A percentile compares a stretch with the other conserved stretches of the same genome.
These are phyloP conservation scores for Stagonosporopsis vannaccii DNA, from an alignment of 2,329 filamentous ascomycete genomes.

Conservation along the genomic window DNA sequence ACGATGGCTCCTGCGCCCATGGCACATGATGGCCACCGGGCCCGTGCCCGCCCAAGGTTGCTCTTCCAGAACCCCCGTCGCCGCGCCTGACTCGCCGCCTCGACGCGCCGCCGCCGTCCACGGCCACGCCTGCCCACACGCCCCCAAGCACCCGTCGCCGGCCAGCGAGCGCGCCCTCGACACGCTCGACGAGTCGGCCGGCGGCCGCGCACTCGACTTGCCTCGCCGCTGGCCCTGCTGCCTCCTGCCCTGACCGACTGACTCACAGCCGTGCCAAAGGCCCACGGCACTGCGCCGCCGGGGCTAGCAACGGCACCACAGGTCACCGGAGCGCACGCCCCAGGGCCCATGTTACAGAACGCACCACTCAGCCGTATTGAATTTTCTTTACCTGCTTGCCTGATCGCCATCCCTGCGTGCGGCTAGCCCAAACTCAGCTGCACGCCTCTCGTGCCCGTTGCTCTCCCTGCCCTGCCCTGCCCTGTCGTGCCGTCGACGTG, in stretches of 20 bases:
- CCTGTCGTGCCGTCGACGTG: conserved; percentile 9
- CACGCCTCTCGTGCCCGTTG: not conserved
- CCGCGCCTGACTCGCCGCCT: conserved; percentile 40
- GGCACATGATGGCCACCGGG: conserved; percentile 40
- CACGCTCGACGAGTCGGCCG: conserved; percentile 4
- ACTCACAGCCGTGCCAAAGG: not conserved
- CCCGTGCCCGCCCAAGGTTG: conserved; percentile 33
- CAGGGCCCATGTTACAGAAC: conserved; percentile 29
- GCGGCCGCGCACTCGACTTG: not conserved
- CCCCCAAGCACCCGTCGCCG: not conserved
- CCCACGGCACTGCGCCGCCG: not conserved
- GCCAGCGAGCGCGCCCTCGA: not conserved
- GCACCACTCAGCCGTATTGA: conserved; percentile 36
- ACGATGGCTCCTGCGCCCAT: conserved; percentile 21
- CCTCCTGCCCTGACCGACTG: conserved; percentile 10
- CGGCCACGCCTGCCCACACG: conserved; percentile 1
- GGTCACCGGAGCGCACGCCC: conserved; percentile 9
- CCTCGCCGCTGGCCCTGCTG: conserved; percentile 15
- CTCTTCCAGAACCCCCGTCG: conserved; percentile 44
- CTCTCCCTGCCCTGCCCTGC: too few relatives aligned
- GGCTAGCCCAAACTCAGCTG: conserved; percentile 21
- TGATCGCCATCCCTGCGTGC: conserved; percentile 24
- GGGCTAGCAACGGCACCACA: conserved; percentile 5
- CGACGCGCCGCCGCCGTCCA: conserved; percentile 7
- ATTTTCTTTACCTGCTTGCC: conserved; percentile 3